Evolutionary conservation across 2,329 filamentous ascomycete genomes (phyloP).

Genomic region (Pestalotiopsis sp.): DNA sequence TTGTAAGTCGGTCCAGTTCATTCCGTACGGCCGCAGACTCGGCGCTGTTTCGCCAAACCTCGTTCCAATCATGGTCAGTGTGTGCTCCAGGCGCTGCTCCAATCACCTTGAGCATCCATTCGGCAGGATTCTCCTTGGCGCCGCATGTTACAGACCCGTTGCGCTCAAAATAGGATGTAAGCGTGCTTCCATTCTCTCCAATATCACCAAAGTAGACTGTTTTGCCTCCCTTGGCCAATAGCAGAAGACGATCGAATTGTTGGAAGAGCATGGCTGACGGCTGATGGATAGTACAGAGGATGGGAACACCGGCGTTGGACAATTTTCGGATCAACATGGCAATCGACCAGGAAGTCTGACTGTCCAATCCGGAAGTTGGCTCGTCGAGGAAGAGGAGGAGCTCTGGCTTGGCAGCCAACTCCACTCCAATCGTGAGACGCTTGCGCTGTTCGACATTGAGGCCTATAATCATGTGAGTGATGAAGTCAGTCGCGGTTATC

Average conservation of each 20-base stretch:
- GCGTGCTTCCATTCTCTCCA: constrained; percentile 47
- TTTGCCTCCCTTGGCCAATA: constrained; percentile 55
- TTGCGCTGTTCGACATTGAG: constrained; percentile 44
- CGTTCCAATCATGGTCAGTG: constrained; percentile 64
- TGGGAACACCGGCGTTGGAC: constrained; percentile 42
- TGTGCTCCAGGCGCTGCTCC: constrained; percentile 49
- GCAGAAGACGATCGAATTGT: constrained; percentile 52
- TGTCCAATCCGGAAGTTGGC: constrained; percentile 74
- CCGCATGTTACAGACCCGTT: constrained; percentile 57
- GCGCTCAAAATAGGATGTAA: constrained; percentile 59
- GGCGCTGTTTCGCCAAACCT: constrained; percentile 48
- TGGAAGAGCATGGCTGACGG: constrained; percentile 42
- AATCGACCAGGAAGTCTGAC: constrained; percentile 74
- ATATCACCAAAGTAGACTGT: constrained; percentile 61
- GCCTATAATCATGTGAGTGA: constrained; percentile 45
- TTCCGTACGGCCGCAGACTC: constrained; percentile 52
- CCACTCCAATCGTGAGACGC: constrained; percentile 73
- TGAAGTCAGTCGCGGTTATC: background rate
- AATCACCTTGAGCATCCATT: constrained; percentile 59
- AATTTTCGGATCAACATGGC: constrained; percentile 68
- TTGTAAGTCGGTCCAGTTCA: constrained; percentile 43
- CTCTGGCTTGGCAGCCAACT: constrained; percentile 71
- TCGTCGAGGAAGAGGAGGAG: constrained; percentile 75
- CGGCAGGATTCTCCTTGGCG: constrained; percentile 61
- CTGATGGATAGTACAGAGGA: constrained; percentile 48